These are phyloP conservation scores for Triglochin maritima DNA, from an alignment of 106 monocot species.

Conservation along the genomic window DNA sequence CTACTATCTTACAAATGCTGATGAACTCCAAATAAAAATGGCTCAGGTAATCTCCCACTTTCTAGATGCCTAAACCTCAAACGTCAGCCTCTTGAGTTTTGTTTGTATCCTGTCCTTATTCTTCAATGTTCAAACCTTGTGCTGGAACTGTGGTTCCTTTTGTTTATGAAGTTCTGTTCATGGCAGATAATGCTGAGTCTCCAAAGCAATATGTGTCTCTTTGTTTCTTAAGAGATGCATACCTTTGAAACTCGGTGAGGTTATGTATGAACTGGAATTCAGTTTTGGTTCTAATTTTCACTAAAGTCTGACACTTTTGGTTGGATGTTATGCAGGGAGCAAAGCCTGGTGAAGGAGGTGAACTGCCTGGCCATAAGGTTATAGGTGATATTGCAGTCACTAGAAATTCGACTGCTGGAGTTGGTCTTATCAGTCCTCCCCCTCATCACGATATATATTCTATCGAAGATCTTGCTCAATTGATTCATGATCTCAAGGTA, in stretches of 20 bases:
- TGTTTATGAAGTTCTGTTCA: slow-evolving; percentile 84
- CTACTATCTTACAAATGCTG: slow-evolving; percentile 96
- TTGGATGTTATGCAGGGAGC: slow-evolving; percentile 49
- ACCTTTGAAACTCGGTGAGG: slow-evolving; percentile 71
- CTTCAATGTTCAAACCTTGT: background rate
- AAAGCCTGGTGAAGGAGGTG: slow-evolving; percentile 99
- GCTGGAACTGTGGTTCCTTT: slow-evolving; percentile 35
- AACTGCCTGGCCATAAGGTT: slow-evolving; percentile 97
- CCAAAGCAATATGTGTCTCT: slow-evolving; percentile 58
- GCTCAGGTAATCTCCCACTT: slow-evolving; percentile 64
- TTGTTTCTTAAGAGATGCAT: slow-evolving; percentile 59
- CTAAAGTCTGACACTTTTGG: background rate
- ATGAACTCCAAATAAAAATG: slow-evolving; percentile 99
- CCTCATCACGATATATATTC: slow-evolving; percentile 99
- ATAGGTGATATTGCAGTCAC: slow-evolving; percentile 96
- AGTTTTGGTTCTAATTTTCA: slow-evolving; percentile 2
- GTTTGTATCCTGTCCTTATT: background rate
- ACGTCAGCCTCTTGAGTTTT: too few species aligned
- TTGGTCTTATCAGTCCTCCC: slow-evolving; percentile 95
- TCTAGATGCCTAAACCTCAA: too few species aligned
- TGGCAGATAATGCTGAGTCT: slow-evolving; percentile 73
- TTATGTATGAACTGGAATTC: slow-evolving; percentile 39
- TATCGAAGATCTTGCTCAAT: slow-evolving; percentile 94
- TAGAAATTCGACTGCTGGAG: slow-evolving; percentile 96
- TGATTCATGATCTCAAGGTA: slow-evolving; percentile 99